Evolutionary conservation across 352 stramenopile genomes (phyloP).

Genomic region (Globisporangium cylindrosporum): DNA sequence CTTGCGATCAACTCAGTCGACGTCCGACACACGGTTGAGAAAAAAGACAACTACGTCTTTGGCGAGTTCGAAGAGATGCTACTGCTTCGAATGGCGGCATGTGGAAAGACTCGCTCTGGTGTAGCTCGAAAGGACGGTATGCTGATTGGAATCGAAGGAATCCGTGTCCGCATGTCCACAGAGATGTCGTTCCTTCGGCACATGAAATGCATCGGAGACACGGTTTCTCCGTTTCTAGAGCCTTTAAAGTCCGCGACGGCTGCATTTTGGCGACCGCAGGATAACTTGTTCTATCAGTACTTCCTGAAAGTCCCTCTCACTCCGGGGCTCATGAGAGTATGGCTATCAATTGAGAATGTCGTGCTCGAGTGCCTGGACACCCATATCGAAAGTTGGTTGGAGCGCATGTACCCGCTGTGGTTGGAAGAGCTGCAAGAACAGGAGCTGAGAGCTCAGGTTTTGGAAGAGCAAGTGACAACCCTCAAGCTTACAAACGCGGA

Average conservation of each 20-base stretch:
- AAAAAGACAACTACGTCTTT: conserved; percentile 53
- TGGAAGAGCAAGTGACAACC: conserved; percentile 58
- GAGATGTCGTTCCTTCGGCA: conserved; percentile 38
- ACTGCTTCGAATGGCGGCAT: conserved; percentile 34
- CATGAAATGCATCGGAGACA: conserved; percentile 22
- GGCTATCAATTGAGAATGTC: conserved; percentile 48
- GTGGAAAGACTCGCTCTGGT: conserved; percentile 14
- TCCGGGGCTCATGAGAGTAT: conserved; percentile 34
- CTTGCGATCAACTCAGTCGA: conserved; percentile 31
- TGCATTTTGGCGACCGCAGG: conserved; percentile 59
- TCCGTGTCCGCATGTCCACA: conserved; percentile 34
- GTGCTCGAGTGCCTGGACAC: conserved; percentile 44
- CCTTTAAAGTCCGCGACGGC: conserved; percentile 22
- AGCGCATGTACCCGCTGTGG: conserved; percentile 69
- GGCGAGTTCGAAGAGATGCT: conserved; percentile 72
- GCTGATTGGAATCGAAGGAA: conserved; percentile 46
- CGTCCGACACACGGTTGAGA: conserved; percentile 51
- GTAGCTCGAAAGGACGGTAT: conserved; percentile 42
- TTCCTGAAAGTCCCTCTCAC: conserved; percentile 47
- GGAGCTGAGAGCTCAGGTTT: conserved; percentile 53
- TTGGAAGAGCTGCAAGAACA: conserved; percentile 64
- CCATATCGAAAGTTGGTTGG: conserved; percentile 64
- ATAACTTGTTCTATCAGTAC: conserved; percentile 57
- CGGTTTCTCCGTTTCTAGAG: conserved; percentile 33
- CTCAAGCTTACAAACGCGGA: conserved; percentile 59